These are phyloP conservation scores for Trypanosomatidae sp. DNA, from an alignment of 208 protist genomes.

Conservation along the genomic window DNA sequence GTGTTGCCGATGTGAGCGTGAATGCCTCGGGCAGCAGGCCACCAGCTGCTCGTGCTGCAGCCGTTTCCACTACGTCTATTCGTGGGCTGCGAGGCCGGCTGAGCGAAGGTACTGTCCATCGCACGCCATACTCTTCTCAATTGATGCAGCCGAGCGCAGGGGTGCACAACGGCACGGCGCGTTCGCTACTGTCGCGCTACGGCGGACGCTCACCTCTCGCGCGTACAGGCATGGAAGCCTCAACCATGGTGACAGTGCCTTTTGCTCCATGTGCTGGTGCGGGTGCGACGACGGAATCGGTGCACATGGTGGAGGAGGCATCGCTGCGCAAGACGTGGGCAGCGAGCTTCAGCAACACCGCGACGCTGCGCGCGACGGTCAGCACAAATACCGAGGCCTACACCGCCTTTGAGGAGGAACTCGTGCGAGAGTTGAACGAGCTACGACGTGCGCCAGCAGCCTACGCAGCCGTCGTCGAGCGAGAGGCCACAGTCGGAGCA, in stretches of 20 bases:
- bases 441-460: constrained; percentile 55
- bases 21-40: background rate
- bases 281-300: background rate
- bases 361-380: constrained; percentile 46
- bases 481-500: constrained; percentile 57
- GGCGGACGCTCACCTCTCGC: background rate
- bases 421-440: constrained; percentile 74
- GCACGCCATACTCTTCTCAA: constrained; percentile 1
- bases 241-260: background rate
- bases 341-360: constrained; percentile 33
- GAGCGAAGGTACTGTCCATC: constrained; percentile 42
- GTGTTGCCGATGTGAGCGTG: background rate
- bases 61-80: background rate
- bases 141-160: background rate
- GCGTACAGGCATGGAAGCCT: background rate
- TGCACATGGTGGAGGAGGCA: constrained; percentile 24
- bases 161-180: background rate
- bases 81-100: constrained; percentile 35
- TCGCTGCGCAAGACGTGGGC: constrained; percentile 30
- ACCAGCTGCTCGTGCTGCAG: background rate
- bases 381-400: constrained; percentile 55
- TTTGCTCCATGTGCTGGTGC: background rate
- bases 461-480: constrained; percentile 61
- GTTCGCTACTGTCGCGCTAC: background rate
- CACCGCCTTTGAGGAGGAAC: constrained; percentile 52